Conservation (phyloP, 169 alveolate species). For the Sarcocystis neurona region DNA sequence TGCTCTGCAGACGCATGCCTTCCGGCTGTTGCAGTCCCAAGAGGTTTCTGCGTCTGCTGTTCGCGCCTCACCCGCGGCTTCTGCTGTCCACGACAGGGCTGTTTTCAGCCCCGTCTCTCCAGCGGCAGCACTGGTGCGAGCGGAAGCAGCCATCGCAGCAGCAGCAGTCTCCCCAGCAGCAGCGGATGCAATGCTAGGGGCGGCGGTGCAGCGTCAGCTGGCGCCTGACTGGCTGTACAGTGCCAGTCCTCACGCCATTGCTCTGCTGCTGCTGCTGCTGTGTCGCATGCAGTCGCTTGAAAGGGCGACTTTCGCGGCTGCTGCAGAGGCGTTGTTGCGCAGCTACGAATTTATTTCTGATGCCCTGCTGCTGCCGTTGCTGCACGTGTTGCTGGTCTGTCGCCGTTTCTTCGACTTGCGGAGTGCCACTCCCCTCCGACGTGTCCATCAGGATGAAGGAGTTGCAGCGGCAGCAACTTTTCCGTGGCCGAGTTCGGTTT, state of each 20-base stretch:
- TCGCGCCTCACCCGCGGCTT: constrained; percentile 30
- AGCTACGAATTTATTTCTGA: constrained; percentile 11
- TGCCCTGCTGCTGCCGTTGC: constrained; percentile 36
- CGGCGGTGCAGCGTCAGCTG: constrained; percentile 33
- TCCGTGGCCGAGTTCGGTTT: not conserved
- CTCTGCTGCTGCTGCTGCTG: constrained; percentile 53
- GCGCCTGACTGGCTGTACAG: constrained; percentile 43
- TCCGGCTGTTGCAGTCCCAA: constrained; percentile 27
- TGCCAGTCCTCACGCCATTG: constrained; percentile 50
- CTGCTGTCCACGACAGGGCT: constrained; percentile 33
- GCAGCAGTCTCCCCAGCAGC: constrained; percentile 1
- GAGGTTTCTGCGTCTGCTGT: constrained; percentile 36
- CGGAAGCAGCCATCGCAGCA: constrained; percentile 57
- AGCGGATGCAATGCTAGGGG: not conserved
- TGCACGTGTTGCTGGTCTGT: constrained; percentile 33
- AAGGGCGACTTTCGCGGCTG: not conserved
- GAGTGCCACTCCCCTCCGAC: not conserved
- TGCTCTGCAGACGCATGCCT: constrained; percentile 37
- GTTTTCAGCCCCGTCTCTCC: constrained; percentile 16
- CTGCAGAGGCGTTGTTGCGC: constrained; percentile 16
- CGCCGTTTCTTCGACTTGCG: constrained; percentile 31
- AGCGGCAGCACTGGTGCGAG: constrained; percentile 33
- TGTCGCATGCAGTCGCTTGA: not conserved
- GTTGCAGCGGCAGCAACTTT: constrained; percentile 41
- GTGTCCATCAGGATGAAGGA: too few species aligned